Conservation (phyloP, 306 rosid species). For the Alnus glutinosa region DNA sequence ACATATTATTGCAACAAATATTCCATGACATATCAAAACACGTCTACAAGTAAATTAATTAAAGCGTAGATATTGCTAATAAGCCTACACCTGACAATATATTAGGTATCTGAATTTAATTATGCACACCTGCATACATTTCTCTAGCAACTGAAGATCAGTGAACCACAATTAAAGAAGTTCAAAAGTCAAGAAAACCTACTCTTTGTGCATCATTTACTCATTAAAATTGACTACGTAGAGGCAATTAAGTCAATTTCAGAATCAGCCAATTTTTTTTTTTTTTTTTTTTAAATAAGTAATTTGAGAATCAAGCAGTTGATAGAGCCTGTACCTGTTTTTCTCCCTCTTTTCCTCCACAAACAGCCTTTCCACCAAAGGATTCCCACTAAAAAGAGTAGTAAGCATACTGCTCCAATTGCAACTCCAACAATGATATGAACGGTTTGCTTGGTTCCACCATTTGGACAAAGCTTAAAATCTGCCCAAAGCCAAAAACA, state of each 20-base stretch:
- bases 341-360: slow-evolving; percentile 24
- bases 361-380: slow-evolving; percentile 54
- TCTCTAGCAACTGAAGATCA: not conserved
- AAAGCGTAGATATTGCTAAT: not conserved
- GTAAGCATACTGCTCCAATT: slow-evolving; percentile 13
- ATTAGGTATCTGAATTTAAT: not conserved
- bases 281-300: not conserved
- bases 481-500: slow-evolving; percentile 32
- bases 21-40: not conserved
- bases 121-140: not conserved
- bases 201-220: not conserved
- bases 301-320: slow-evolving; percentile 7
- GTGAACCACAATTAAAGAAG: not conserved
- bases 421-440: not conserved
- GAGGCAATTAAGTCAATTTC: not conserved
- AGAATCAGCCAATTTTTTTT: not conserved
- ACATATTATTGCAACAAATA: not conserved
- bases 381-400: slow-evolving; percentile 45
- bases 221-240: not conserved
- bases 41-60: not conserved
- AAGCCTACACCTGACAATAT: not conserved
- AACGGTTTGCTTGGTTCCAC: slow-evolving; percentile 34
- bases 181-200: not conserved
- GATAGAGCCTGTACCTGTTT: slow-evolving; percentile 33
- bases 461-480: slow-evolving; percentile 44